Conservation (phyloP, 2,329 filamentous ascomycete species). For the Cladorrhinum sp. region DNA sequence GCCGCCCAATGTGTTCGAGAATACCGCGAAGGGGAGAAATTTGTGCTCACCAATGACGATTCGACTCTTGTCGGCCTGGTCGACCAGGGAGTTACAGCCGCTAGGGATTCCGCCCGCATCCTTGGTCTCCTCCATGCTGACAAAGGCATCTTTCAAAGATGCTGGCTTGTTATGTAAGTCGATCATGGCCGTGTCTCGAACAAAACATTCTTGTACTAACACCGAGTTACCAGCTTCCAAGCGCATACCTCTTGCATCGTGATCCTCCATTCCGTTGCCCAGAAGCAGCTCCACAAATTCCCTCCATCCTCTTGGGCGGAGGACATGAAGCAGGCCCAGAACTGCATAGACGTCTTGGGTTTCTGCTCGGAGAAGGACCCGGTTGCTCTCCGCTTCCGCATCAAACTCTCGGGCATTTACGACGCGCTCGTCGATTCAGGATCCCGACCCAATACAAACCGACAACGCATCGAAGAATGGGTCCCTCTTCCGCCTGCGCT, state of each 20-base stretch:
- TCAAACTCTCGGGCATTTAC: slow-evolving; percentile 19
- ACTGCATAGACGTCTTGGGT: slow-evolving; percentile 28
- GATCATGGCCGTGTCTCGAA: not conserved
- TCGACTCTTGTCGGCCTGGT: slow-evolving; percentile 15
- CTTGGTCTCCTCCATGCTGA: slow-evolving; percentile 26
- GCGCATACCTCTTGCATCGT: slow-evolving; percentile 32
- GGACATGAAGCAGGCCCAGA: slow-evolving; percentile 28
- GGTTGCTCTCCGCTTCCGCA: slow-evolving; percentile 21
- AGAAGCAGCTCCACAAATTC: slow-evolving; percentile 32
- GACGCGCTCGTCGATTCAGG: slow-evolving; percentile 1
- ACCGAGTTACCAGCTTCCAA: slow-evolving; percentile 27
- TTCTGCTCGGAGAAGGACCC: slow-evolving; percentile 20
- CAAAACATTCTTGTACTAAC: not conserved
- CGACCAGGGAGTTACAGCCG: slow-evolving; percentile 29
- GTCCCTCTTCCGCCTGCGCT: slow-evolving; percentile 11
- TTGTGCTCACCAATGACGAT: not conserved
- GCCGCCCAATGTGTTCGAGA: slow-evolving; percentile 27
- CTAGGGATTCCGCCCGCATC: slow-evolving; percentile 28
- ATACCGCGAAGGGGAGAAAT: not conserved
- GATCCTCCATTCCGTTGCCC: slow-evolving; percentile 31
- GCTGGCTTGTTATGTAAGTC: slow-evolving; percentile 34
- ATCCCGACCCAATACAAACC: not conserved
- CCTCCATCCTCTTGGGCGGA: slow-evolving; percentile 24
- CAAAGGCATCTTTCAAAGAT: slow-evolving; percentile 25
- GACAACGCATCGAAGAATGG: slow-evolving; percentile 16